These are phyloP conservation scores for Phytophthora pinifolia DNA, from an alignment of 352 stramenopile species.

Conservation along the genomic window DNA sequence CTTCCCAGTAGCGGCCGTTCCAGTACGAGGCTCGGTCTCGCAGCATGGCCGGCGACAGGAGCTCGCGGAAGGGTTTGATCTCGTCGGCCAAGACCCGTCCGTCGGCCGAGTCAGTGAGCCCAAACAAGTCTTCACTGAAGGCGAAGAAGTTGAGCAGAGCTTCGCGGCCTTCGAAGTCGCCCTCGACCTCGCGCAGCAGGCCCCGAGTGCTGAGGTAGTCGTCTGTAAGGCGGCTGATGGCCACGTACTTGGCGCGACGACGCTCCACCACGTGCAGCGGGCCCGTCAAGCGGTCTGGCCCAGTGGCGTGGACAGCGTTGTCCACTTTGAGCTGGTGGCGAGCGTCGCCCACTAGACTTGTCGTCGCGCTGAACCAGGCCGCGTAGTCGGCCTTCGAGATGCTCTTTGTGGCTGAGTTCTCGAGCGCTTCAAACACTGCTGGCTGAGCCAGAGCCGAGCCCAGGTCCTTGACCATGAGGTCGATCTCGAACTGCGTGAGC, in stretches of 20 bases:
- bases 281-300: constrained; percentile 92
- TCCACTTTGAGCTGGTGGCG: constrained; percentile 83
- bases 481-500: constrained; percentile 62
- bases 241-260: constrained; percentile 93
- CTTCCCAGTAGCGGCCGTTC: constrained; percentile 83
- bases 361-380: constrained; percentile 58
- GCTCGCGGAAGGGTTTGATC: constrained; percentile 53
- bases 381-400: constrained; percentile 57
- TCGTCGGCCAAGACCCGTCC: constrained; percentile 27
- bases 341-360: constrained; percentile 55
- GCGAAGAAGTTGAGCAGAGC: constrained; percentile 70
- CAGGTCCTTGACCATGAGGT: constrained; percentile 69
- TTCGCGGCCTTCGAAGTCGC: constrained; percentile 80
- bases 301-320: constrained; percentile 92
- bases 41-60: constrained; percentile 46
- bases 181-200: constrained; percentile 69
- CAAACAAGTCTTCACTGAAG: constrained; percentile 74
- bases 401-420: constrained; percentile 33
- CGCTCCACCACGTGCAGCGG: constrained; percentile 86
- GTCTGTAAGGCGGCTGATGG: constrained; percentile 88
- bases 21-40: constrained; percentile 71
- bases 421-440: constrained; percentile 39
- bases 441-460: constrained; percentile 45
- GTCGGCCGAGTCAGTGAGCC: constrained; percentile 38
- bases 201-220: constrained; percentile 89